Conservation (phyloP, 2,329 filamentous ascomycete genomes). For the Clonostachys sp. region DNA sequence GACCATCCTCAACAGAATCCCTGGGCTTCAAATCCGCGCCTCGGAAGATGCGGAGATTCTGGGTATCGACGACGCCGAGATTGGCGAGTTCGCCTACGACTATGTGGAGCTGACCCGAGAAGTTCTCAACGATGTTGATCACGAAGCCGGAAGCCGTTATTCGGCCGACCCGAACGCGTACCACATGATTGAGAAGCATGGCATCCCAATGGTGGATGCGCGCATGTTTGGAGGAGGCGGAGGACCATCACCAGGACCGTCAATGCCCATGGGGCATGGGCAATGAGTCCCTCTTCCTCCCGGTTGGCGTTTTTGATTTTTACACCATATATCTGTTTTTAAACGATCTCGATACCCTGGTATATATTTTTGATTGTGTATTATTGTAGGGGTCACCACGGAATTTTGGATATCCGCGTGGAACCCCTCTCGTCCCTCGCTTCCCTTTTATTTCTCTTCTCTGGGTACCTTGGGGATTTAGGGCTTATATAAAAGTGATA, state of each 20-base stretch:
- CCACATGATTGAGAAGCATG: slow-evolving; percentile 42
- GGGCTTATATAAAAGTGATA: too few relatives aligned
- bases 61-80: slow-evolving; percentile 84
- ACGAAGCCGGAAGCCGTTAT: slow-evolving; percentile 35
- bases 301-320: too few relatives aligned
- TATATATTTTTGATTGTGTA: too few relatives aligned
- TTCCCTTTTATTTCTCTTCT: too few relatives aligned
- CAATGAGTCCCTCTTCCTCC: too few relatives aligned
- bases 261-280: too few relatives aligned
- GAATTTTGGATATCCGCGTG: too few relatives aligned
- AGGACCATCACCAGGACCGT: slow-evolving; percentile 4
- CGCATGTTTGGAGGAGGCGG: slow-evolving; percentile 26
- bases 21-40: slow-evolving; percentile 70
- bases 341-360: too few relatives aligned
- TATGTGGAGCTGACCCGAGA: slow-evolving; percentile 77
- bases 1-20: slow-evolving; percentile 74
- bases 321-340: too few relatives aligned
- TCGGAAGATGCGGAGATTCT: slow-evolving; percentile 75
- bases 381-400: too few relatives aligned
- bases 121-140: slow-evolving; percentile 41
- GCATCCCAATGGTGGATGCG: slow-evolving; percentile 40
- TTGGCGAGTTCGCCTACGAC: slow-evolving; percentile 94
- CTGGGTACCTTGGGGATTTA: too few relatives aligned
- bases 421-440: too few relatives aligned
- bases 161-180: slow-evolving; percentile 32